Conservation (phyloP, 2,329 filamentous ascomycete genomes). For the Gaeumannomyces tritici region DNA sequence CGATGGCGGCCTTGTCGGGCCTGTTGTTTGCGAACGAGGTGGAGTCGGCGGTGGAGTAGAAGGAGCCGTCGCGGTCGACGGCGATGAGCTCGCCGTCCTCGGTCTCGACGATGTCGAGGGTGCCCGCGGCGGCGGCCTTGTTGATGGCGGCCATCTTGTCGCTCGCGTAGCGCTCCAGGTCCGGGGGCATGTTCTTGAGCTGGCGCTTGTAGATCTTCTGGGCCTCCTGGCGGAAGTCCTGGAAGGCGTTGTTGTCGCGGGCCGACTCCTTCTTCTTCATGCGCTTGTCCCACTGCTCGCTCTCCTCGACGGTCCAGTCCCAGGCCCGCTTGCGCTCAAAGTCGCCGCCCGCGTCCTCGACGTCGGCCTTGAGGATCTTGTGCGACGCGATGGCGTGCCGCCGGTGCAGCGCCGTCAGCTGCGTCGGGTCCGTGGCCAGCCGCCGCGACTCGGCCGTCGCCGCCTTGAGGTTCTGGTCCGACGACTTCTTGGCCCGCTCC, state of each 20-base stretch:
- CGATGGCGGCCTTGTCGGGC: conserved; percentile 78
- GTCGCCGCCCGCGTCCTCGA: conserved; percentile 75
- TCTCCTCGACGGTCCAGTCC: conserved; percentile 97
- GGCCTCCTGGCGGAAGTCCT: conserved; percentile 79
- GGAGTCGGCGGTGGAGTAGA: conserved; percentile 82
- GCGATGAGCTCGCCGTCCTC: conserved; percentile 89
- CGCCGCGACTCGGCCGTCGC: conserved; percentile 76
- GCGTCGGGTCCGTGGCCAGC: conserved; percentile 64
- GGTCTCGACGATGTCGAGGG: conserved; percentile 91
- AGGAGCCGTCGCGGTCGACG: conserved; percentile 81
- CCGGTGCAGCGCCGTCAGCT: conserved; percentile 70
- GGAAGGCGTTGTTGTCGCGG: conserved; percentile 79
- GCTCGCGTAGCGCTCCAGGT: conserved; percentile 76
- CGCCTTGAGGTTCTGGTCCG: conserved; percentile 70
- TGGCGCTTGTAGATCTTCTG: conserved; percentile 92
- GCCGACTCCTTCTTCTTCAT: conserved; percentile 76
- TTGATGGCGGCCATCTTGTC: conserved; percentile 81
- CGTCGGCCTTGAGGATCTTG: conserved; percentile 87
- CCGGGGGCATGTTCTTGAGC: conserved; percentile 57
- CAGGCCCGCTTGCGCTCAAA: conserved; percentile 97
- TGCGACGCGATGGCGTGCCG: conserved; percentile 82
- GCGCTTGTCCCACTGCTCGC: conserved; percentile 86
- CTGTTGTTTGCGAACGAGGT: conserved; percentile 75
- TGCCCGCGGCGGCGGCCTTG: conserved; percentile 72
- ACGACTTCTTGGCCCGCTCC: conserved; percentile 65